These are phyloP conservation scores for Phytophthora sp. DNA, from an alignment of 352 stramenopile species.

Conservation along the genomic window DNA sequence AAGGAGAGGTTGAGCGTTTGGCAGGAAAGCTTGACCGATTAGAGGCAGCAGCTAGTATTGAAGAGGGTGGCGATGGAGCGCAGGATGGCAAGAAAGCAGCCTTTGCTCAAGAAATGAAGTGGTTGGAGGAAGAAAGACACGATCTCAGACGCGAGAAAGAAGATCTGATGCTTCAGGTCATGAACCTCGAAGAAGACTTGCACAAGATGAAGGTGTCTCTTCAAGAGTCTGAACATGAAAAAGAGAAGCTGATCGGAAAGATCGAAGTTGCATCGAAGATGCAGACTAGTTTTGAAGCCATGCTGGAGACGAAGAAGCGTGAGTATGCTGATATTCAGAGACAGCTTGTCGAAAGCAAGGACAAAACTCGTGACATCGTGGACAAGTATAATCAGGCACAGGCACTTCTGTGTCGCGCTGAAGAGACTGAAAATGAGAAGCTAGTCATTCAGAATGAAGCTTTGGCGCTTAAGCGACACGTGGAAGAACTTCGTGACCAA, in stretches of 20 bases:
- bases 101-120: slow-evolving; percentile 73
- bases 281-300: slow-evolving; percentile 45
- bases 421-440: slow-evolving; percentile 74
- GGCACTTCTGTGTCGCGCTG: slow-evolving; percentile 47
- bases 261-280: slow-evolving; percentile 39
- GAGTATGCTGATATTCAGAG: slow-evolving; percentile 46
- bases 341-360: slow-evolving; percentile 54
- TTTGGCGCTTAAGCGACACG: slow-evolving; percentile 53
- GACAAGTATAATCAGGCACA: slow-evolving; percentile 48
- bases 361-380: slow-evolving; percentile 47
- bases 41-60: slow-evolving; percentile 11
- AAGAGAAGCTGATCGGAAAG: slow-evolving; percentile 56
- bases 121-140: slow-evolving; percentile 71
- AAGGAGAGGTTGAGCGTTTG: slow-evolving; percentile 63
- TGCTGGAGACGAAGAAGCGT: slow-evolving; percentile 65
- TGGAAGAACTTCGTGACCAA: slow-evolving; percentile 74
- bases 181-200: slow-evolving; percentile 65
- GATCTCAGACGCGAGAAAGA: slow-evolving; percentile 63
- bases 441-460: slow-evolving; percentile 67
- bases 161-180: slow-evolving; percentile 56
- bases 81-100: slow-evolving; percentile 33
- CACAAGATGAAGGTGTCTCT: slow-evolving; percentile 46
- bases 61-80: slow-evolving; percentile 7
- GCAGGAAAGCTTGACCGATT: slow-evolving; percentile 40
- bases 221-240: slow-evolving; percentile 46